A percentile compares a stretch with the other conserved stretches of the same genome.
Evolutionary conservation across 139 green algal species (phyloP).

Genomic region (Chlamydomonas sp.): DNA sequence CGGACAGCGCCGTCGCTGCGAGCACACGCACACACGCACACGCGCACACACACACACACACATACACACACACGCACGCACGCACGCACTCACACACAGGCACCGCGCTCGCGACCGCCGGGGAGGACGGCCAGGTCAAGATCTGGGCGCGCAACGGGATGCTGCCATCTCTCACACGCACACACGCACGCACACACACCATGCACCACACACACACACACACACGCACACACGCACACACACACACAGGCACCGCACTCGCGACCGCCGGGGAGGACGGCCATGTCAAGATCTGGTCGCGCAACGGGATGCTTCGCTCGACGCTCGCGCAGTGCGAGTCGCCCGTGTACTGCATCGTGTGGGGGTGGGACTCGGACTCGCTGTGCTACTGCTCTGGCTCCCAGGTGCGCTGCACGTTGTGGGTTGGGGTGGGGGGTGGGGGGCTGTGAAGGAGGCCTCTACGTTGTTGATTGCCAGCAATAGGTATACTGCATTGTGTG

Average conservation of each 20-base stretch:
- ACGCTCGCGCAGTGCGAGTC: constrained; percentile 46
- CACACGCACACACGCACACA: constrained; percentile 28
- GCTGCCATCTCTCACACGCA: constrained; percentile 64
- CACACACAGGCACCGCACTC: constrained; percentile 56
- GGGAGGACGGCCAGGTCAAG: constrained; percentile 75
- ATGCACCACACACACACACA: constrained; percentile 72
- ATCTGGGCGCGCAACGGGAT: constrained; percentile 70
- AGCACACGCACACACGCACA: no score
- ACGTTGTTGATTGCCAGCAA: constrained; percentile 35
- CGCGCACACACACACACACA: no score
- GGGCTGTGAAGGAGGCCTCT: no score
- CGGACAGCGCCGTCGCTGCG: no score
- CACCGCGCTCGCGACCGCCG: constrained; percentile 60
- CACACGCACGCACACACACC: constrained; percentile 50
- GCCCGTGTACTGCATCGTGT: constrained; percentile 59
- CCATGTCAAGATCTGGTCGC: constrained; percentile 68
- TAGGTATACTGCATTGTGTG: constrained; percentile 62
- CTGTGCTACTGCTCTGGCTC: constrained; percentile 50
- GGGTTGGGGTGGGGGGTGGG: no score
- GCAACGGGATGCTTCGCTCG: constrained; percentile 69
- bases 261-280: constrained; percentile 73
- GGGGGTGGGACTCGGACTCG: constrained; percentile 52
- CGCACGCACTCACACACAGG: no score
- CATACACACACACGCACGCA: no score
- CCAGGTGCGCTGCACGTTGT: no score